Evolutionary conservation across 2,329 filamentous ascomycete species (phyloP).

Genomic region (Dothideomycetes sp.): DNA sequence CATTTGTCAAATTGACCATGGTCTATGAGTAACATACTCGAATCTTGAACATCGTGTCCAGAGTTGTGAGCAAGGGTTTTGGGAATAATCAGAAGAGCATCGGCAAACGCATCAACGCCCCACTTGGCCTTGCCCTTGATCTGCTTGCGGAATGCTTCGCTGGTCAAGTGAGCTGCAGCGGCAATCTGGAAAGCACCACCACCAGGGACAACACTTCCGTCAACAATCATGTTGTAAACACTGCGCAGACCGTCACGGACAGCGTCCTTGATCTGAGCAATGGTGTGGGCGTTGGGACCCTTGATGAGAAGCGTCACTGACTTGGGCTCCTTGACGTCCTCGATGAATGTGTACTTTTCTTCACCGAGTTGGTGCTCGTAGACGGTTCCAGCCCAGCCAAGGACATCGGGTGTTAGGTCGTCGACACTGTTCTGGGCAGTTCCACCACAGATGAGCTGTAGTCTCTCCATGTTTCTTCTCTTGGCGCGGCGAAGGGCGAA

Average conservation of each 20-base stretch:
- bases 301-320: slow-evolving; percentile 97
- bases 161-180: slow-evolving; percentile 76
- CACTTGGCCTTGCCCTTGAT: slow-evolving; percentile 98
- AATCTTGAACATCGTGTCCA: slow-evolving; percentile 93
- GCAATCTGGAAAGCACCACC: slow-evolving; percentile 94
- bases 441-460: slow-evolving; percentile 91
- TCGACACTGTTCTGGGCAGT: slow-evolving; percentile 92
- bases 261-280: slow-evolving; percentile 91
- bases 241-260: slow-evolving; percentile 90
- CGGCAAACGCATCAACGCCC: slow-evolving; percentile 89
- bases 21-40: slow-evolving; percentile 51
- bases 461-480: slow-evolving; percentile 96
- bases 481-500: slow-evolving; percentile 89
- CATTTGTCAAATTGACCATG: not conserved
- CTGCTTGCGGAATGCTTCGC: slow-evolving; percentile 75
- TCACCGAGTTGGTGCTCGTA: slow-evolving; percentile 97
- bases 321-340: slow-evolving; percentile 98
- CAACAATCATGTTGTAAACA: slow-evolving; percentile 99
- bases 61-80: slow-evolving; percentile 96
- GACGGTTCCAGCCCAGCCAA: slow-evolving; percentile 92
- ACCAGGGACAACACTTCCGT: slow-evolving; percentile 87
- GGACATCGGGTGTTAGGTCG: slow-evolving; percentile 73
- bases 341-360: slow-evolving; percentile 98
- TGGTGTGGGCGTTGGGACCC: slow-evolving; percentile 93
- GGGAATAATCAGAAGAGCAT: slow-evolving; percentile 88